Evolutionary conservation across 176 grass and related monocot species (phyloP).

Genomic region (Luzula sylvatica): DNA sequence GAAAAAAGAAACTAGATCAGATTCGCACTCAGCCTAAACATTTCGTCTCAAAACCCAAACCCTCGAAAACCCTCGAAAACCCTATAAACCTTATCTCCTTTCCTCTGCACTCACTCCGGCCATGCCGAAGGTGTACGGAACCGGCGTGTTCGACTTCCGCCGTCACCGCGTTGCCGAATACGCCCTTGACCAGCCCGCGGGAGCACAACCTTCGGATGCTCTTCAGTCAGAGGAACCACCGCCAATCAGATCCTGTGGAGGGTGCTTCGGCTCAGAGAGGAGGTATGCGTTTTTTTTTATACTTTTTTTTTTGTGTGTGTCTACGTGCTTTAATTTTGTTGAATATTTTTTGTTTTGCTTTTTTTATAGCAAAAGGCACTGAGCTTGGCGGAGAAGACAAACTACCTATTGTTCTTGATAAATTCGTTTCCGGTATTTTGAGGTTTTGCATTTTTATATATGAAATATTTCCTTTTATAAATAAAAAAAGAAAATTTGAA

Average conservation of each 20-base stretch:
- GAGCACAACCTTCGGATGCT: background rate
- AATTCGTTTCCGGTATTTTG: slow-evolving; percentile 92
- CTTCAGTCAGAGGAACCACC: slow-evolving; percentile 25
- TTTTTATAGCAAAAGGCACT: slow-evolving; percentile 46
- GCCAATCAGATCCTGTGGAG: slow-evolving; percentile 32
- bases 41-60: no score
- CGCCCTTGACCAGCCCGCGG: slow-evolving; percentile 27
- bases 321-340: background rate
- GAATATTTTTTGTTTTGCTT: slow-evolving; percentile 17
- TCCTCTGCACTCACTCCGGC: slow-evolving; percentile 11
- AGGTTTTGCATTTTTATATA: background rate
- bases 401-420: slow-evolving; percentile 95
- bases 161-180: slow-evolving; percentile 86
- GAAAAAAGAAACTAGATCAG: no score
- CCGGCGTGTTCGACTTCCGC: slow-evolving; percentile 86
- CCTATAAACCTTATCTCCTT: background rate
- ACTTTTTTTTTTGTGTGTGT: background rate
- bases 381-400: slow-evolving; percentile 85
- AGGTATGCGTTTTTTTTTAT: slow-evolving; percentile 32
- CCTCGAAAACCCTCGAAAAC: background rate
- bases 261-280: slow-evolving; percentile 78
- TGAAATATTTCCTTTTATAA: no score
- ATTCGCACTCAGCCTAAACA: no score
- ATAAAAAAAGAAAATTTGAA: background rate
- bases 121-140: slow-evolving; percentile 97